Conservation (phyloP, 192 early-diverging fungal species). For the Backusella mclennaniae region DNA sequence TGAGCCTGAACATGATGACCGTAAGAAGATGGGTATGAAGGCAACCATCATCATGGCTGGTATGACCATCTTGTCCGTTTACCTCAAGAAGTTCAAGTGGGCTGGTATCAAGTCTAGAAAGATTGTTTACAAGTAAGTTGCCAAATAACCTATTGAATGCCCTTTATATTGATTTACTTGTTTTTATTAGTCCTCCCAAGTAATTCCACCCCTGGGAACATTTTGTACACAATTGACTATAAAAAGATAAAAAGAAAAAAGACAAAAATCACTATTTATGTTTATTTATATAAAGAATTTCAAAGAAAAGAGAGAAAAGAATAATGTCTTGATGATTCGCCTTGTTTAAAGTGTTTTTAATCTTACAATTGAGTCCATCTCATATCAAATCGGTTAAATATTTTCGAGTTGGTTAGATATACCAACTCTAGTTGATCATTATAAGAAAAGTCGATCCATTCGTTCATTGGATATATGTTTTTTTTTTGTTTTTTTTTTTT, state of each 20-base stretch:
- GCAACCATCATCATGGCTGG: slow-evolving; percentile 67
- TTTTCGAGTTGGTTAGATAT: too few relatives aligned
- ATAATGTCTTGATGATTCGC: too few relatives aligned
- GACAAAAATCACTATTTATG: not conserved
- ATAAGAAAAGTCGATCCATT: too few relatives aligned
- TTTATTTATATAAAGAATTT: slow-evolving; percentile 5
- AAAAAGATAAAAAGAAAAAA: not conserved
- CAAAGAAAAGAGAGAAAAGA: not conserved
- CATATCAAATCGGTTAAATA: too few relatives aligned
- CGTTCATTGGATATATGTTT: too few relatives aligned
- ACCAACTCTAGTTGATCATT: too few relatives aligned
- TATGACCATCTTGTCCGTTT: slow-evolving; percentile 77
- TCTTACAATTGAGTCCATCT: too few relatives aligned
- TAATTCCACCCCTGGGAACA: slow-evolving; percentile 1
- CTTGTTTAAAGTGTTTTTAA: too few relatives aligned
- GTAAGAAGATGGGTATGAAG: slow-evolving; percentile 96
- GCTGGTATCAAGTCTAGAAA: slow-evolving; percentile 89
- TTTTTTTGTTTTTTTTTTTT: too few relatives aligned
- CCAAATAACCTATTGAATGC: not conserved
- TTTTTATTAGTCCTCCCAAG: slow-evolving; percentile 30
- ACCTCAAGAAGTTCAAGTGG: slow-evolving; percentile 94
- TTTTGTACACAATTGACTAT: slow-evolving; percentile 6
- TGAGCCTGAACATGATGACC: slow-evolving; percentile 95
- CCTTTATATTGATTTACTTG: not conserved
- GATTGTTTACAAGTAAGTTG: slow-evolving; percentile 70